These are phyloP conservation scores for Aspergillus ruber DNA, from an alignment of 2,329 filamentous ascomycete genomes.

Conservation along the genomic window DNA sequence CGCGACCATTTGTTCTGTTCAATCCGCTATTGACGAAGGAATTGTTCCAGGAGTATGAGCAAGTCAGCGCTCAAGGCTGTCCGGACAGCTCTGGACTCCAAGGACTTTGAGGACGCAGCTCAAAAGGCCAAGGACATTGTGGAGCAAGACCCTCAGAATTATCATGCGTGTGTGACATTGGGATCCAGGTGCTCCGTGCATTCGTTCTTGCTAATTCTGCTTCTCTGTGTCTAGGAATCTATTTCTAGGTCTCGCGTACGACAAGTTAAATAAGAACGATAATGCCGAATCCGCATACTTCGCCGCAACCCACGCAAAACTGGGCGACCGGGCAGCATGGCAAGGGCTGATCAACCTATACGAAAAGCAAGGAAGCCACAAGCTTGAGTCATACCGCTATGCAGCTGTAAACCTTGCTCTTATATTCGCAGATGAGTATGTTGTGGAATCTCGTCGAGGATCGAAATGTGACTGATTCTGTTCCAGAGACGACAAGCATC, in stretches of 20 bases:
- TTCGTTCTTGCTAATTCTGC: constrained; percentile 7
- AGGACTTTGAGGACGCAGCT: constrained; percentile 71
- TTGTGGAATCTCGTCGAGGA: not conserved
- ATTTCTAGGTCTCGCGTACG: constrained; percentile 79
- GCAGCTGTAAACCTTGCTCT: constrained; percentile 68
- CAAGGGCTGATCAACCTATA: constrained; percentile 82
- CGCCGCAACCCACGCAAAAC: constrained; percentile 64
- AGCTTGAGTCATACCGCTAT: constrained; percentile 66
- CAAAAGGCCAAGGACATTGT: constrained; percentile 64
- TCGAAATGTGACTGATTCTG: constrained; percentile 9
- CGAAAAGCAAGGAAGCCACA: constrained; percentile 65
- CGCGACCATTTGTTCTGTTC: not conserved
- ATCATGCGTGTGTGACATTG: constrained; percentile 60
- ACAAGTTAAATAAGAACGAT: constrained; percentile 65
- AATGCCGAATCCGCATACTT: constrained; percentile 73
- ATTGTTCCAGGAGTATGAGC: constrained; percentile 29
- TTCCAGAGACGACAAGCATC: constrained; percentile 50
- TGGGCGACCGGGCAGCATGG: constrained; percentile 77
- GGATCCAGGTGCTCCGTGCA: not conserved
- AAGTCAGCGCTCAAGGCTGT: constrained; percentile 79
- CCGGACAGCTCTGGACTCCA: constrained; percentile 67
- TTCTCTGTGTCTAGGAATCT: constrained; percentile 53
- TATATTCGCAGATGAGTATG: constrained; percentile 62
- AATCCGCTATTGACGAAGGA: constrained; percentile 8
- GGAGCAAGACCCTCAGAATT: constrained; percentile 67